phyloP scores from a whole-genome alignment of 495 filamentous ascomycete genomes.

The Penicillium lividum region DNA sequence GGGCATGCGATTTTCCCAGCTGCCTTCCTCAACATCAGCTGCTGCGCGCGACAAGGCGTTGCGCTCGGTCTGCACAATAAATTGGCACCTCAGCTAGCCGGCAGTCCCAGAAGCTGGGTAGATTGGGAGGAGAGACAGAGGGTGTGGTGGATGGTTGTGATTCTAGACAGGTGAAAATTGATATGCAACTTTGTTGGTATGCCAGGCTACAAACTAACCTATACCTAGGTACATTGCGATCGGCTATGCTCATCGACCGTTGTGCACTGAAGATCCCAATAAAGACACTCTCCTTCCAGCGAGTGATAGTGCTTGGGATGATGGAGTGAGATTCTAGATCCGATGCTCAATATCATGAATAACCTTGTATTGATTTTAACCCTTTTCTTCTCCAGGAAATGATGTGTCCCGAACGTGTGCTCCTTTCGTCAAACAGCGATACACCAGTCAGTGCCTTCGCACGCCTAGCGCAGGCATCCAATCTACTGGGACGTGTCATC shows the following conservation, averaged over 20 bases:
- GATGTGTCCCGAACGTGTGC: neutral
- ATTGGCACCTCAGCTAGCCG: conserved; percentile 1
- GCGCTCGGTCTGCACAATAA: conserved; percentile 3
- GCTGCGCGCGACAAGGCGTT: neutral
- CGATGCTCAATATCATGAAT: too few species aligned
- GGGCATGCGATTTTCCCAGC: conserved; percentile 1
- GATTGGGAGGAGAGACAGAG: conserved; percentile 6
- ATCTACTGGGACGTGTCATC: neutral
- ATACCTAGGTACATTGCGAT: conserved; percentile 1
- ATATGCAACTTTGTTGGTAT: neutral
- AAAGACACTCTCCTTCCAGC: conserved; percentile 2
- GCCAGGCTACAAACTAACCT: neutral
- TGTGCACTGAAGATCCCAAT: conserved; percentile 4
- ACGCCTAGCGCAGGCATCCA: neutral
- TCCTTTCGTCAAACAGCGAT: conserved; percentile 1
- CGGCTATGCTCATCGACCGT: neutral
- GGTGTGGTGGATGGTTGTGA: conserved; percentile 5
- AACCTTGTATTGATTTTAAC: neutral
- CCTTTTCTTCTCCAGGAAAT: neutral
- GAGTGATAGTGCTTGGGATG: neutral
- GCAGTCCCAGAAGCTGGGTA: neutral
- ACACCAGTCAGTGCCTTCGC: conserved; percentile 1
- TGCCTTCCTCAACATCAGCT: neutral
- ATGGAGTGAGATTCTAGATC: neutral
- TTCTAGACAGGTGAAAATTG: neutral